Percentiles rank a stretch among this genome's conserved stretches.
Evolutionary conservation across 768 basidiomycete genomes (phyloP).

Genomic region (Mycena olivaceomarginata): DNA sequence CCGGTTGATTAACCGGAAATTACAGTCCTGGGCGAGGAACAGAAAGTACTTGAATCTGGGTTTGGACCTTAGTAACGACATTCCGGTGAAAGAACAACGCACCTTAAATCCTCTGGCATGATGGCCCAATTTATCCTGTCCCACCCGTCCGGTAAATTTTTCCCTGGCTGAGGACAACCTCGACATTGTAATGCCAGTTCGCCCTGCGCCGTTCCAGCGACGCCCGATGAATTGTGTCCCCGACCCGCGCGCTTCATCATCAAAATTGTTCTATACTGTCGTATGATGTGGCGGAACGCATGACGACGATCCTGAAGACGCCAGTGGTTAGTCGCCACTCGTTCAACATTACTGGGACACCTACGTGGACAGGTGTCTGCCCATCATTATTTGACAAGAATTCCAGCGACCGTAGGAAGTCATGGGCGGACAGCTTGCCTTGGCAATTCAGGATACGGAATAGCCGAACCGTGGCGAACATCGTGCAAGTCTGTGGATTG

Average conservation of each 20-base stretch:
- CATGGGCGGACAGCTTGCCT: conserved; percentile 17
- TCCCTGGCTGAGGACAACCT: background rate
- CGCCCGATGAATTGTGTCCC: background rate
- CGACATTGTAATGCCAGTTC: background rate
- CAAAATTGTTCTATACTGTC: background rate
- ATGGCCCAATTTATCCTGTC: background rate
- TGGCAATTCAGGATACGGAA: conserved; percentile 21
- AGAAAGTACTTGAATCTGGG: conserved; percentile 6
- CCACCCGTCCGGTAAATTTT: background rate
- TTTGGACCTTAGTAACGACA: background rate
- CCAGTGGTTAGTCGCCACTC: background rate
- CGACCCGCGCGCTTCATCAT: conserved; percentile 2
- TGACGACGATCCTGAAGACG: conserved; percentile 9
- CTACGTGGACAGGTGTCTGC: background rate
- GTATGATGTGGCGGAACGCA: conserved; percentile 2
- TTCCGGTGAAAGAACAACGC: too few relatives aligned
- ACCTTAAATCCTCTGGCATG: conserved; percentile 16
- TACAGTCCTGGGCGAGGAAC: conserved; percentile 1
- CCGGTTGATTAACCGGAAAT: conserved; percentile 14
- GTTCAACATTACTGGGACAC: background rate
- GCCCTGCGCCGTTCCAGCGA: background rate
- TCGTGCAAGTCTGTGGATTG: conserved; percentile 6
- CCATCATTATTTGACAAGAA: conserved; percentile 31
- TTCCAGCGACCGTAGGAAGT: conserved; percentile 14
- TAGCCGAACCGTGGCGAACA: background rate